These are phyloP conservation scores for Basidioascus undulatus DNA, from an alignment of 768 basidiomycete species.

Conservation along the genomic window DNA sequence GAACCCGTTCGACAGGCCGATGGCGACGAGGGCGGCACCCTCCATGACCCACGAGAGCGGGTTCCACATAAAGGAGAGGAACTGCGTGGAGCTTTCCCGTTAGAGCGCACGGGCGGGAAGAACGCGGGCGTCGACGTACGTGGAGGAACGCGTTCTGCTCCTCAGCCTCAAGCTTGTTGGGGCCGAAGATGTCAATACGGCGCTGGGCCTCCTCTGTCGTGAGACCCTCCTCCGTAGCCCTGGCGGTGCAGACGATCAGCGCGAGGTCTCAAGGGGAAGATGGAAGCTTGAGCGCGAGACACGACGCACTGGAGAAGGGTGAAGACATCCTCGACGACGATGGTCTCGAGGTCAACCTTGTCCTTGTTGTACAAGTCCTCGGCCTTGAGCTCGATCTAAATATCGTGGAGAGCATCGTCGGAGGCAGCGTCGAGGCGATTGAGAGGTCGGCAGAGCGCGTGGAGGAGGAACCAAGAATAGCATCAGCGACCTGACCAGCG, in stretches of 20 bases:
- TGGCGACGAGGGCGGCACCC: constrained; percentile 72
- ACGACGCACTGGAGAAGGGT: constrained; percentile 63
- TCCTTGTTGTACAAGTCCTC: constrained; percentile 91
- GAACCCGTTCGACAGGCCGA: constrained; percentile 76
- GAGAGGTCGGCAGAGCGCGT: too few species aligned
- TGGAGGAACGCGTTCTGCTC: constrained; percentile 77
- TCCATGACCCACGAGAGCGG: constrained; percentile 98
- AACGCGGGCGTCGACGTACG: constrained; percentile 22
- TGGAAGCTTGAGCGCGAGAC: too few species aligned
- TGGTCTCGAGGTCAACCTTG: constrained; percentile 88
- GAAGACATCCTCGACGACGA: constrained; percentile 85
- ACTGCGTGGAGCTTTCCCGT: constrained; percentile 23
- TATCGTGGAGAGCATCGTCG: too few species aligned
- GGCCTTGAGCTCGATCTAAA: constrained; percentile 69
- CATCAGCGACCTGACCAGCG: too few species aligned
- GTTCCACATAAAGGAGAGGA: constrained; percentile 97
- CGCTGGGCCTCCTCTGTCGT: constrained; percentile 41
- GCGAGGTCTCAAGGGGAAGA: too few species aligned
- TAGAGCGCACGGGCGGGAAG: too few species aligned
- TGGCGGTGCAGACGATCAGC: too few species aligned
- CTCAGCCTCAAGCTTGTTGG: constrained; percentile 69
- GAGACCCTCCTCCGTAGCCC: constrained; percentile 54
- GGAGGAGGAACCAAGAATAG: too few species aligned
- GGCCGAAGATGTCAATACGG: constrained; percentile 75
- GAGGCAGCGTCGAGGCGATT: too few species aligned